Conservation (phyloP, 2,329 filamentous ascomycete genomes). For the Sarocladium kiliense region DNA sequence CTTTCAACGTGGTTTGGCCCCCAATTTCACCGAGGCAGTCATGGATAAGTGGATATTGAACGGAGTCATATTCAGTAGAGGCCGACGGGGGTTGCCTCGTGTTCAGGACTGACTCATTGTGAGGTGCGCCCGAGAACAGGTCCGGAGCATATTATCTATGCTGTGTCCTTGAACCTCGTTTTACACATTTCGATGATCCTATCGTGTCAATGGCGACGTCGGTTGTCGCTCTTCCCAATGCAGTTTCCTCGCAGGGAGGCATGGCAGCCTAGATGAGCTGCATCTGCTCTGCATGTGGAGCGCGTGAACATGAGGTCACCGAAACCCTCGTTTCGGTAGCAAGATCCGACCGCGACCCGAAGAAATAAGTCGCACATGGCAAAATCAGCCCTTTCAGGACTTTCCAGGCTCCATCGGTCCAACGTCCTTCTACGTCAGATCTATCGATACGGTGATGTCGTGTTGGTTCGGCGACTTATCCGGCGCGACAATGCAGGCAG, state of each 20-base stretch:
- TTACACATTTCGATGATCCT: no score
- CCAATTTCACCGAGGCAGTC: background rate
- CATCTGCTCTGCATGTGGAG: background rate
- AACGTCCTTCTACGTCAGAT: no score
- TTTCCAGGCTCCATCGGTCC: background rate
- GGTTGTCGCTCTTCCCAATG: no score
- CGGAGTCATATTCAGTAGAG: conserved; percentile 3
- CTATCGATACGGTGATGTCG: no score
- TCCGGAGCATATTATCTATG: no score
- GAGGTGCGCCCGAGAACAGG: background rate
- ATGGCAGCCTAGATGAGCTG: background rate
- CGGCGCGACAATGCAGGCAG: background rate
- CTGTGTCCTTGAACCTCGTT: no score
- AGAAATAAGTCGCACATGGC: background rate
- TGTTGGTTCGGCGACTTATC: background rate
- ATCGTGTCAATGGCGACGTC: no score
- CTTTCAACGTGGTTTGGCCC: background rate
- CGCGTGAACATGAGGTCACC: background rate
- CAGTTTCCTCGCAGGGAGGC: background rate
- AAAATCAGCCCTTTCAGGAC: background rate
- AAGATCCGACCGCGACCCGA: background rate
- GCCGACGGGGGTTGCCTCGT: background rate
- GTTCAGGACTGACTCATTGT: background rate
- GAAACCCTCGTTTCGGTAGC: background rate
- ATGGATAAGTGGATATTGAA: background rate